Percentiles rank a stretch among this genome's conserved stretches.
These are phyloP conservation scores for Bruguiera hainesii DNA, from an alignment of 441 rosid genomes.

Conservation along the genomic window DNA sequence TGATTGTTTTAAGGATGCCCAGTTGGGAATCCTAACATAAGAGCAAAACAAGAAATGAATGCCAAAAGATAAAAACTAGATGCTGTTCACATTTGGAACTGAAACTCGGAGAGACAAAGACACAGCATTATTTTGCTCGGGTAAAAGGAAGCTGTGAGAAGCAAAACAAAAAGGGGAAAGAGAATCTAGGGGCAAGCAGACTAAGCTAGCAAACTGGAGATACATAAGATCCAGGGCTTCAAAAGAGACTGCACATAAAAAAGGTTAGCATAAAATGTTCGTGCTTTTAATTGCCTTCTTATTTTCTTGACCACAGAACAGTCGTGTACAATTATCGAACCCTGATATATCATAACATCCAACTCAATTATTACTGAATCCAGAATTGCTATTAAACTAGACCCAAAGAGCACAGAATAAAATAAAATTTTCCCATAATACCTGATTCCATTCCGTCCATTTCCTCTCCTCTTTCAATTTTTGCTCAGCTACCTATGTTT, in stretches of 20 bases:
- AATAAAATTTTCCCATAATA: constrained; percentile 9
- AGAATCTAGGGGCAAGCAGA: no score
- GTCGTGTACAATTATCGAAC: no score
- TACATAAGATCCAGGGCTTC: background rate
- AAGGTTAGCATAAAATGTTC: background rate
- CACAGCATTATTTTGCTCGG: no score
- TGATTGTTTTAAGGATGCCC: no score
- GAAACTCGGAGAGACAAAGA: no score
- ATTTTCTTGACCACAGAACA: background rate
- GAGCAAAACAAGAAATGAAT: background rate
- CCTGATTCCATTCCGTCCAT: constrained; percentile 48
- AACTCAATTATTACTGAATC: background rate
- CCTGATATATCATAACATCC: background rate
- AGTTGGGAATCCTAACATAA: background rate
- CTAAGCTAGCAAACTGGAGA: background rate
- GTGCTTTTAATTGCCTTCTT: constrained; percentile 3
- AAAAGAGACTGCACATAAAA: background rate
- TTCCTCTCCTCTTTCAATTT: constrained; percentile 60
- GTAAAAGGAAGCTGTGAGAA: no score
- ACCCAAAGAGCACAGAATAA: no score
- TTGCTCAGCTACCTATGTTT: constrained; percentile 61
- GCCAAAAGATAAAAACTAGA: no score
- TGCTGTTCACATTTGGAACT: no score
- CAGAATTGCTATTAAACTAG: no score
- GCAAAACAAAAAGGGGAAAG: no score